Evolutionary conservation across 2,329 filamentous ascomycete genomes (phyloP).

Genomic region (Monosporascus sp.): DNA sequence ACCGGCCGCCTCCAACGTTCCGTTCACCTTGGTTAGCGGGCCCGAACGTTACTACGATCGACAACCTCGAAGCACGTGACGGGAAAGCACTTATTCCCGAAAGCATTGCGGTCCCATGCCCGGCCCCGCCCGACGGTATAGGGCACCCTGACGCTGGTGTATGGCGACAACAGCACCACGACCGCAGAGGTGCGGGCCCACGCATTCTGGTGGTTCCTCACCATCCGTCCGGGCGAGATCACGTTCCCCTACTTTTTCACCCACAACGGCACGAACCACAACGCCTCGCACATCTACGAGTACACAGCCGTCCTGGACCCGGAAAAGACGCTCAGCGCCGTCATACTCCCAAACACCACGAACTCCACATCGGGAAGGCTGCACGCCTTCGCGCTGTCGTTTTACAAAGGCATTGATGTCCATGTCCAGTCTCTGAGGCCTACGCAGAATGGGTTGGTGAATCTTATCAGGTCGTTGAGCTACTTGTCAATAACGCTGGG

Average conservation of each 20-base stretch:
- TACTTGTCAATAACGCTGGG: conserved; percentile 33
- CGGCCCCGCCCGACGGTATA: conserved; percentile 21
- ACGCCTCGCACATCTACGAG: conserved; percentile 40
- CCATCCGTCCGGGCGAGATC: conserved; percentile 40
- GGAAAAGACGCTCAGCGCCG: conserved; percentile 30
- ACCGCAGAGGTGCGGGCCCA: conserved; percentile 36
- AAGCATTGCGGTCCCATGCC: background rate
- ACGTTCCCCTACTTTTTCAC: conserved; percentile 38
- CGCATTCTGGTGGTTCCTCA: conserved; percentile 38
- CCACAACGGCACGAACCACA: conserved; percentile 32
- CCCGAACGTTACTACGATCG: background rate
- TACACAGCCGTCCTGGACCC: conserved; percentile 31
- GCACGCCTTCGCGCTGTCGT: conserved; percentile 37
- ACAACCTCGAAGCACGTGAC: background rate
- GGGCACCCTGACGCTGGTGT: conserved; percentile 36
- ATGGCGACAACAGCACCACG: conserved; percentile 34
- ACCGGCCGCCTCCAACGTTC: background rate
- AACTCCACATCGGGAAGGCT: conserved; percentile 30
- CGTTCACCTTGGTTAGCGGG: background rate
- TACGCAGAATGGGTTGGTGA: conserved; percentile 35
- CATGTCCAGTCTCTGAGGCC: conserved; percentile 35
- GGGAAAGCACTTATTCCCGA: background rate
- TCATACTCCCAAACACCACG: conserved; percentile 34
- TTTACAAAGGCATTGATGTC: conserved; percentile 22
- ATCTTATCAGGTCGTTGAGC: conserved; percentile 34